phyloP scores from a whole-genome alignment of 2,329 filamentous ascomycete species.

The Hypomyces rosellus region DNA sequence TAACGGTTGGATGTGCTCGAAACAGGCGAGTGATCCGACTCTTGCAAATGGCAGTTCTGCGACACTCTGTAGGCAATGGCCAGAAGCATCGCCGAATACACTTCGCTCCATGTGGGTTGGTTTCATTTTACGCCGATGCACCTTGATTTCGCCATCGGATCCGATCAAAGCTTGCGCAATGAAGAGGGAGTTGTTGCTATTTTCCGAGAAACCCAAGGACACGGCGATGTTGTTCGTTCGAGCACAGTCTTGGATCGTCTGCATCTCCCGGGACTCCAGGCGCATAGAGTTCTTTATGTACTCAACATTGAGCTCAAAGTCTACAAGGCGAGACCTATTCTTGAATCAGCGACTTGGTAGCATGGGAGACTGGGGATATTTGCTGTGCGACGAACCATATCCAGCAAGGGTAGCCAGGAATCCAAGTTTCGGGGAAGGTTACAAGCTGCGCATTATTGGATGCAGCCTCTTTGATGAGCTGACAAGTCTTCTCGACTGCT shows the following conservation, averaged over 20 bases:
- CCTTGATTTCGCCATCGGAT: slow-evolving; percentile 34
- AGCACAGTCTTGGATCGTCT: slow-evolving; percentile 30
- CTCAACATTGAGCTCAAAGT: background rate
- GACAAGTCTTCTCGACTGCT: slow-evolving; percentile 48
- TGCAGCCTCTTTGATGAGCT: slow-evolving; percentile 47
- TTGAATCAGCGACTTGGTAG: slow-evolving; percentile 10
- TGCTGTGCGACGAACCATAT: slow-evolving; percentile 19
- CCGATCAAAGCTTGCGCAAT: slow-evolving; percentile 46
- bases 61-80: slow-evolving; percentile 32
- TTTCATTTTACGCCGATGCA: slow-evolving; percentile 41
- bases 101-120: slow-evolving; percentile 39
- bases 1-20: slow-evolving; percentile 36
- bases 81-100: slow-evolving; percentile 47
- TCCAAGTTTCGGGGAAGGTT: slow-evolving; percentile 45
- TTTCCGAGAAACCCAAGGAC: slow-evolving; percentile 41
- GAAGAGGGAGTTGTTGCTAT: slow-evolving; percentile 35
- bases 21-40: slow-evolving; percentile 47
- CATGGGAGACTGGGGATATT: background rate
- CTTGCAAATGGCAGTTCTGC: slow-evolving; percentile 40
- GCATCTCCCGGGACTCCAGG: slow-evolving; percentile 33
- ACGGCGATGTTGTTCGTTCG: slow-evolving; percentile 35
- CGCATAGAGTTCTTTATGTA: slow-evolving; percentile 17
- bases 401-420: slow-evolving; percentile 42
- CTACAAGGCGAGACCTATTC: background rate
- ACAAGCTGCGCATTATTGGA: slow-evolving; percentile 45